These are phyloP conservation scores for Pseudocercospora musae DNA, from an alignment of 2,329 filamentous ascomycete genomes.

Conservation along the genomic window DNA sequence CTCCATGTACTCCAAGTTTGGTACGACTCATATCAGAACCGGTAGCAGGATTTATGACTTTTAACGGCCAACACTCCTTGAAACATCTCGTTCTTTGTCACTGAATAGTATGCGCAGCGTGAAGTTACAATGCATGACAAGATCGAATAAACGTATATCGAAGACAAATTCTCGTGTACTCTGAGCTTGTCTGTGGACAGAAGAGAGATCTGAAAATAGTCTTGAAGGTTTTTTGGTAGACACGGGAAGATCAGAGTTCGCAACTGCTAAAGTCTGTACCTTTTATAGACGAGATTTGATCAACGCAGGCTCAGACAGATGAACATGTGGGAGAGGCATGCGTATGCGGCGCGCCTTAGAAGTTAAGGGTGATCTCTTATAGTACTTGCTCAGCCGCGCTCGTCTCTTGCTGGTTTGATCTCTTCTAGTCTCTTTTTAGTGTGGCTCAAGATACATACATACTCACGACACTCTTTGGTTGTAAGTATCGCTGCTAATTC, in stretches of 20 bases:
- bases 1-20: neutral
- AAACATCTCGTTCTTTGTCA: neutral
- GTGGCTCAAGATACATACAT: neutral
- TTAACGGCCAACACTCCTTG: neutral
- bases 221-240: too few relatives aligned
- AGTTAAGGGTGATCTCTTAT: neutral
- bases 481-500: neutral
- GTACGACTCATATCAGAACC: neutral
- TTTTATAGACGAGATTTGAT: neutral
- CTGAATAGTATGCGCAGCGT: neutral
- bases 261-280: neutral
- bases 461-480: neutral
- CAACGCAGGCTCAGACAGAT: neutral
- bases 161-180: neutral
- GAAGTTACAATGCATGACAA: neutral
- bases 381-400: neutral
- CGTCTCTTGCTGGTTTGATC: neutral
- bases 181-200: neutral
- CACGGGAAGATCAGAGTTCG: neutral
- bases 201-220: neutral
- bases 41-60: neutral
- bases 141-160: neutral
- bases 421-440: neutral
- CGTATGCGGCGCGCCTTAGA: neutral
- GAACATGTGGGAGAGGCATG: neutral